phyloP scores from a whole-genome alignment of 371 early-diverging fungal species.

The Rhizopus arrhizus region DNA sequence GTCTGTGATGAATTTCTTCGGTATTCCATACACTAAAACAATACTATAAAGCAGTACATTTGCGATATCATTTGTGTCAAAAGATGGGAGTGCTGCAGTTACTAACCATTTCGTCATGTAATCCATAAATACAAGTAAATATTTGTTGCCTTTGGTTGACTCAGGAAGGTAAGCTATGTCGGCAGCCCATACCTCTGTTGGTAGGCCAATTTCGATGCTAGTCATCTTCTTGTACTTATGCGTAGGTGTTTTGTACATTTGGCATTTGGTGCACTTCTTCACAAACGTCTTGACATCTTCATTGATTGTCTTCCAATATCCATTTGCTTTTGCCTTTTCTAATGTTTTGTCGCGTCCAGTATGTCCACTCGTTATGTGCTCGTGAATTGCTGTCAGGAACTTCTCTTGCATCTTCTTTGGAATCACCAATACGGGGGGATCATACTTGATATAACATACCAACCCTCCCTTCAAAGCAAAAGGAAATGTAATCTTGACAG shows the following conservation, averaged over 20 bases:
- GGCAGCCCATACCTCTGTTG: conserved; percentile 26
- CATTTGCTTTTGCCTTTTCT: conserved; percentile 6
- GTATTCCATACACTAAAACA: conserved; percentile 2
- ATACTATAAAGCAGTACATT: conserved; percentile 4
- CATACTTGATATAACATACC: no score
- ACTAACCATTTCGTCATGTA: conserved; percentile 23
- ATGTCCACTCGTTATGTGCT: no score
- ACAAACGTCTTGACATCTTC: conserved; percentile 2
- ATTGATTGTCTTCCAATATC: conserved; percentile 12
- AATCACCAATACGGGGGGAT: no score
- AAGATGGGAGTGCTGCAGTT: conserved; percentile 9
- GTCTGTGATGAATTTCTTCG: conserved; percentile 18
- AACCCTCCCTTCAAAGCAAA: no score
- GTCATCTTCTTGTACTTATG: conserved; percentile 12
- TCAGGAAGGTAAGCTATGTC: conserved; percentile 26
- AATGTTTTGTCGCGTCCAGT: conserved; percentile 18
- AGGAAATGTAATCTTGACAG: no score
- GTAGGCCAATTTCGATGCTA: conserved; percentile 1
- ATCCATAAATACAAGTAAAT: conserved; percentile 26
- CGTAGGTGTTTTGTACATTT: conserved; percentile 12
- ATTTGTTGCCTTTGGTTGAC: conserved; percentile 15
- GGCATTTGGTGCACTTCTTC: not conserved
- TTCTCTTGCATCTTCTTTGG: not conserved
- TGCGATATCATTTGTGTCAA: conserved; percentile 6
- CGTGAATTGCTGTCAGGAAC: not conserved